Base-by-base conservation (phyloP, 1,284 basidiomycete species). In the Tilletia indica region DNA sequence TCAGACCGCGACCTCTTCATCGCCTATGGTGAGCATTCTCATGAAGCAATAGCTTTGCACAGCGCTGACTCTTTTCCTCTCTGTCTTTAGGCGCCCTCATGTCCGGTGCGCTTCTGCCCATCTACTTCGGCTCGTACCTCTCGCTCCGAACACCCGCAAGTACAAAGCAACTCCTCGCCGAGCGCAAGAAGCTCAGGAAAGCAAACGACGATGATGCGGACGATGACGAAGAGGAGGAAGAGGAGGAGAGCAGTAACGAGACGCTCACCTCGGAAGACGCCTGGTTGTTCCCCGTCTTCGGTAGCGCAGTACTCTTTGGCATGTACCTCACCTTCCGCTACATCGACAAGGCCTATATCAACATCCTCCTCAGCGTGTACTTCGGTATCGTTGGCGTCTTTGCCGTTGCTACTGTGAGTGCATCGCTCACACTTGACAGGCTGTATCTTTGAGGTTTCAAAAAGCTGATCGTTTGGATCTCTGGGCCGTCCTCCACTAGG, bases 271-370 rank as follows among this genome's bases (percentile, higher is more conserved):
- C 80, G 11, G 73, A 73, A 1, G 80, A 81, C 54, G 82, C 82
- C 38, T 82, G 78, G 74, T 74, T 80, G 68, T 80, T 83, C 64
- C 82, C 82, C 36, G 74, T 83, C 68, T 76, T 83, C 68, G 82
- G 82, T 66, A 78, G 76, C 34, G 75, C 71, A 3, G 81, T 80
- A 4, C 77, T 83, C 4, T 76, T 83, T 16, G 73, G 77, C 5
- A 74, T 83, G 47, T 83, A 77, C 54, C 54, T 83, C 25, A 71
- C 80, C 48, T 82, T 83, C 81, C 80, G 80, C 73, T 82, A 79
- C 69, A 73, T 83, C 48, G 78, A 83, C 76, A 80, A 79, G 47
- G 70, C 74, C 45, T 78, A 76, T 42, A 76, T 83, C 68, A 78
- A 83, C 70, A 39, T 78, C 47, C 69, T 83, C 21, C 74, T 83